These are phyloP conservation scores for Eleusine coracana DNA, from an alignment of 176 grass and related monocot genomes.

Conservation along the genomic window DNA sequence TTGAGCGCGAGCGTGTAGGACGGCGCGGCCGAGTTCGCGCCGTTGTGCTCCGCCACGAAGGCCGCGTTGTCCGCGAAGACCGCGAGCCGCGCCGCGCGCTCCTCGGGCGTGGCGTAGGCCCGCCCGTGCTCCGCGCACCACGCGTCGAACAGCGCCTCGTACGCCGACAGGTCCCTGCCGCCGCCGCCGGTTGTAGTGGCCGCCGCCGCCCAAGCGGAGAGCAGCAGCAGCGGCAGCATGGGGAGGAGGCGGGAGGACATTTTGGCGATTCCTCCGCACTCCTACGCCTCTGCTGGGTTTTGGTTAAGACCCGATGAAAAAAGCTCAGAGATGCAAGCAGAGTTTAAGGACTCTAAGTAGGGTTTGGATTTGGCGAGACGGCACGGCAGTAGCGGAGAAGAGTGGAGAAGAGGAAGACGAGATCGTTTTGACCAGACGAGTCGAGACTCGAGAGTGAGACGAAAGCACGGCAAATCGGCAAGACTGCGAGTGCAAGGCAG, in stretches of 20 bases:
- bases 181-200: background rate
- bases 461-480: background rate
- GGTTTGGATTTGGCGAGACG: background rate
- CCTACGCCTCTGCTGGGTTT: background rate
- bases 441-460: background rate
- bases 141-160: conserved; percentile 67
- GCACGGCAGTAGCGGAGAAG: background rate
- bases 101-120: conserved; percentile 60
- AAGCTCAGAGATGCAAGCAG: background rate
- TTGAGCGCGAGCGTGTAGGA: conserved; percentile 74
- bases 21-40: background rate
- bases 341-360: background rate
- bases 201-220: background rate
- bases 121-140: conserved; percentile 72
- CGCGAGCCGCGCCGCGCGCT: conserved; percentile 59
- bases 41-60: conserved; percentile 65
- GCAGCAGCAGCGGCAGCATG: conserved; percentile 14
- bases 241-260: conserved; percentile 31
- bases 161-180: background rate
- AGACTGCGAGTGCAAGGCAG: background rate
- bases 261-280: background rate
- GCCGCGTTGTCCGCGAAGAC: conserved; percentile 73
- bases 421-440: conserved; percentile 7
- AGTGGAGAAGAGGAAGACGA: conserved; percentile 34
- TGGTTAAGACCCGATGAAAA: background rate